Evolutionary conservation across 306 rosid genomes (phyloP), one percentile per base, ranked within the genome.

Genomic region (Lupinus albus): DNA sequence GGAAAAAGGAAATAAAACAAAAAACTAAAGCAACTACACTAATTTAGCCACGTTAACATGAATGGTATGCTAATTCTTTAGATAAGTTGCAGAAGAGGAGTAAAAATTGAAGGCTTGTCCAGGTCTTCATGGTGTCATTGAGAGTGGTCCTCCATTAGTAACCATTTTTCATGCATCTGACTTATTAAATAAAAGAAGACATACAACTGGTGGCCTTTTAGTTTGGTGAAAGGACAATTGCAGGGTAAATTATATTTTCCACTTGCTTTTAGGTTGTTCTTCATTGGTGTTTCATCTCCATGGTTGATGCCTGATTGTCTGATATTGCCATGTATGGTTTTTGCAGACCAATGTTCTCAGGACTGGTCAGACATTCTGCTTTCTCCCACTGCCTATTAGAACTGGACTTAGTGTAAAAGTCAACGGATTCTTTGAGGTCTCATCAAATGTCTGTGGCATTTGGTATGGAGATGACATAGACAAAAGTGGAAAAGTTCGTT

Each of bases 381-480:
- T 89, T 76, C 98, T 92, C 76, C 98, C 98, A 15, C 80, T 92
- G 67, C 98, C 98, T 8, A 93, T 92, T 68, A 85, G 88, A 80
- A 89, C 98, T 68, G 98, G 98, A 53, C 82, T 92, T 50, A 78
- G 77, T 53, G 93, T 92, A 51, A 96, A 92, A 84, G 88, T 92
- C 69, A 92, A 92, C 85, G 98, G 96, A 41, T 92, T 86, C 81
- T 92, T 92, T 79, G 98, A 92, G 86, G 93, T 92, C 51, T 83
- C 95, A 46, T 89, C 98, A 17, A 89, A 92, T 70, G 96, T 96
- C 42, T 96, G 98, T 82, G 98, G 98, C 66, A 92, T 92, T 75
- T 92, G 98, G 98, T 87, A 84, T 77, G 96, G 98, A 71, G 95
- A 78, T 84, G 98, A 92, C 89, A 92, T 92, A 96, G 98, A 92